These are phyloP conservation scores for Pseudotulostoma volvatum DNA, from an alignment of 495 filamentous ascomycete genomes.

Conservation along the genomic window DNA sequence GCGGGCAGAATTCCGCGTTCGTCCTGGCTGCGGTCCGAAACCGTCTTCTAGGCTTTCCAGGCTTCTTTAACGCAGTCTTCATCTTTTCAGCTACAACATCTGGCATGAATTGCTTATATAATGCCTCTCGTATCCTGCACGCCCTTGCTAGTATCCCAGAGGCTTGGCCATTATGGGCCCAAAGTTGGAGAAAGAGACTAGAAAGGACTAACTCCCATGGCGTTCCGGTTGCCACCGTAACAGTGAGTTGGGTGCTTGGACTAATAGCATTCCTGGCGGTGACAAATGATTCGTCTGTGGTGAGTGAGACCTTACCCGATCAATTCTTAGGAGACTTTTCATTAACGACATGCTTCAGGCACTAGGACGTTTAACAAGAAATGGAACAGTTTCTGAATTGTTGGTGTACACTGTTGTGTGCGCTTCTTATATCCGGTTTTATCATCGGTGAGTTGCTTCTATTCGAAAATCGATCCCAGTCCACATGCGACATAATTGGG, in stretches of 20 bases:
- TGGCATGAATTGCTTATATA: constrained; percentile 30
- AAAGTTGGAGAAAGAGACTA: constrained; percentile 18
- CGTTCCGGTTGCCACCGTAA: constrained; percentile 33
- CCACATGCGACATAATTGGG: no score
- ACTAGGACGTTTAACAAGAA: constrained; percentile 23
- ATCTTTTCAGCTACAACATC: constrained; percentile 31
- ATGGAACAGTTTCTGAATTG: constrained; percentile 28
- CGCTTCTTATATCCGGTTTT: constrained; percentile 26
- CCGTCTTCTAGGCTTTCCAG: constrained; percentile 21
- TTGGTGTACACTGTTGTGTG: constrained; percentile 30
- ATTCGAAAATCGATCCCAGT: neutral
- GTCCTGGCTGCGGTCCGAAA: constrained; percentile 30
- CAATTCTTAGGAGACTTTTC: constrained; percentile 6
- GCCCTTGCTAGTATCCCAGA: constrained; percentile 24
- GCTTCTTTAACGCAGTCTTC: constrained; percentile 34
- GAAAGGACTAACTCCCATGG: constrained; percentile 24
- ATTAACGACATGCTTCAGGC: constrained; percentile 3
- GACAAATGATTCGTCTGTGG: constrained; percentile 17
- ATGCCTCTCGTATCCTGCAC: constrained; percentile 29
- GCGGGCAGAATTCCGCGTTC: constrained; percentile 28
- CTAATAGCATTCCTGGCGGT: constrained; percentile 32
- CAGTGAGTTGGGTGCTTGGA: constrained; percentile 29
- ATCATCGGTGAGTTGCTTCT: constrained; percentile 17
- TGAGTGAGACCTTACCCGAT: constrained; percentile 11
- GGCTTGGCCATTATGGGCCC: constrained; percentile 20